Percentiles rank a stretch among this genome's conserved stretches.
phyloP scores from a whole-genome alignment of 208 protist genomes.

The Trypanosoma platydactyli region DNA sequence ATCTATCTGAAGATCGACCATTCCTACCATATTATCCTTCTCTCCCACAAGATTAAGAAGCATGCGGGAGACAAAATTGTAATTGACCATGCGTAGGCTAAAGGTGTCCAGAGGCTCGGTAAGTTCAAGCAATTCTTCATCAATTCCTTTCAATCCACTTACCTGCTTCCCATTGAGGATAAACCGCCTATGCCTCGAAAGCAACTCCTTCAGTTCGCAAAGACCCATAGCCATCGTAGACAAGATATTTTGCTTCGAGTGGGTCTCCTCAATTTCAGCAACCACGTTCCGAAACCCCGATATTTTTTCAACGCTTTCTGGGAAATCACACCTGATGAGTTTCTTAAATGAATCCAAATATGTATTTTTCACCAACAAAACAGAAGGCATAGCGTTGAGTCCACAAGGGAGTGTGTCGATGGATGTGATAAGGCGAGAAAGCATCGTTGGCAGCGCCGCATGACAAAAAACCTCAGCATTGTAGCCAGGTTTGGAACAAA shows the following conservation, averaged over 20 bases:
- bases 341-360: conserved; percentile 74
- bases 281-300: conserved; percentile 62
- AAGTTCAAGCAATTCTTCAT: conserved; percentile 63
- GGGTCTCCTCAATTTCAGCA: conserved; percentile 68
- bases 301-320: conserved; percentile 39
- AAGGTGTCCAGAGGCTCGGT: conserved; percentile 64
- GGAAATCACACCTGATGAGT: conserved; percentile 70
- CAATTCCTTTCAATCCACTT: conserved; percentile 33
- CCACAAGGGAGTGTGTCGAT: conserved; percentile 84
- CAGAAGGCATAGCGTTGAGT: conserved; percentile 83
- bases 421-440: conserved; percentile 62
- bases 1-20: conserved; percentile 87
- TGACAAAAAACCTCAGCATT: conserved; percentile 74
- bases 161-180: conserved; percentile 53
- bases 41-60: conserved; percentile 52
- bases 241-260: conserved; percentile 66
- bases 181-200: conserved; percentile 60
- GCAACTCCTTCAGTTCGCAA: conserved; percentile 78
- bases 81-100: conserved; percentile 76
- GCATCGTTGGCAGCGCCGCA: conserved; percentile 76
- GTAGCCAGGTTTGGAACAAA: conserved; percentile 27
- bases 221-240: conserved; percentile 80
- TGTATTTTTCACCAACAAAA: conserved; percentile 65
- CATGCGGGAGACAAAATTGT: conserved; percentile 88
- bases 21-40: conserved; percentile 56